phyloP scores from a whole-genome alignment of 495 filamentous ascomycete species.

The Xylaria sp. region DNA sequence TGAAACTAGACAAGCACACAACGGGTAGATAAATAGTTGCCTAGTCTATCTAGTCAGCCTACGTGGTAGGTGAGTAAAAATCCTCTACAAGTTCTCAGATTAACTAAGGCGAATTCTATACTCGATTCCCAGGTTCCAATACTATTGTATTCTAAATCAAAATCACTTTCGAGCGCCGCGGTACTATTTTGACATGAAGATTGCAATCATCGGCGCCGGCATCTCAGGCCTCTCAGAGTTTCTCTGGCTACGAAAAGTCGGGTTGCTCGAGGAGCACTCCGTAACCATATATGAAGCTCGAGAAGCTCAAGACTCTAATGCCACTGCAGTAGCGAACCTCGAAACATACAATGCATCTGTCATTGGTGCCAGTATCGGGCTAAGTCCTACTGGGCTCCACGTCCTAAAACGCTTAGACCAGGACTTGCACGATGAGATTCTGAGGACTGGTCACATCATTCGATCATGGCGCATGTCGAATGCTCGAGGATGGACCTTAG shows the following conservation, averaged over 20 bases:
- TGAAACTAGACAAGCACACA: neutral
- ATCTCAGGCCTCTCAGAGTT: conserved; percentile 18
- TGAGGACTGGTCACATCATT: conserved; percentile 21
- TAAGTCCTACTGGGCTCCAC: conserved; percentile 21
- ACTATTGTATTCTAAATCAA: neutral
- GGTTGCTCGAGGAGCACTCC: conserved; percentile 9
- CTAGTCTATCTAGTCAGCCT: neutral
- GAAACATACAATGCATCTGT: conserved; percentile 23
- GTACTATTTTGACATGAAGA: conserved; percentile 3
- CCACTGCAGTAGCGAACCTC: neutral
- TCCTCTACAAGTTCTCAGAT: neutral
- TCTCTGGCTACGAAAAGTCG: conserved; percentile 17
- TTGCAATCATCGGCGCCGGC: conserved; percentile 20
- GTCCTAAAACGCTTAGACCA: conserved; percentile 21
- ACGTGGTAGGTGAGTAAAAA: neutral
- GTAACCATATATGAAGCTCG: conserved; percentile 23
- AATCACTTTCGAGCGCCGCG: neutral
- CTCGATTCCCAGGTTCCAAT: neutral
- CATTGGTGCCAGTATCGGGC: conserved; percentile 21
- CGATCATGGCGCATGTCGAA: conserved; percentile 20
- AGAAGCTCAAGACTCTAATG: conserved; percentile 5
- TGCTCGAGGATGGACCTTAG: conserved; percentile 21
- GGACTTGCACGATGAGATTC: conserved; percentile 14
- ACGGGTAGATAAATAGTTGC: neutral
- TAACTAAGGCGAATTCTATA: neutral